Evolutionary conservation across 1,284 basidiomycete genomes (phyloP).

Genomic region (Fomitopsis pinicola): DNA sequence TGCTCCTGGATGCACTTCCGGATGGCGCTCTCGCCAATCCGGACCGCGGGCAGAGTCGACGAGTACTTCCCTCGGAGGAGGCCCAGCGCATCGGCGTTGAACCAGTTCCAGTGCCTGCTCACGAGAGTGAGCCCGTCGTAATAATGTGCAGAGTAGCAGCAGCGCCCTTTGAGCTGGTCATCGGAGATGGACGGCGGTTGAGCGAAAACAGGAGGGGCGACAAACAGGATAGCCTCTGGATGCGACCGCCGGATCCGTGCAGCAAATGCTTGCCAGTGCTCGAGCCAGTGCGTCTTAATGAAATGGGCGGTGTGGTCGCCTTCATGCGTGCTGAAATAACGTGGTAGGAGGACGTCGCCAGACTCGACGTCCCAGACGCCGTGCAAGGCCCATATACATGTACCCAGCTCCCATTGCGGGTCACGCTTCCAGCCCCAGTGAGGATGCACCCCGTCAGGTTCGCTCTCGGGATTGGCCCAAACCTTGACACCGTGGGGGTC

Average conservation of each 20-base stretch:
- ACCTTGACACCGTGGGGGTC: constrained; percentile 79
- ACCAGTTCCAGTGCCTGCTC: constrained; percentile 92
- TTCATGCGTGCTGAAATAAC: constrained; percentile 64
- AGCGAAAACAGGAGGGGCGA: constrained; percentile 92
- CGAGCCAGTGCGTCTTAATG: constrained; percentile 79
- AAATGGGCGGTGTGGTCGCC: constrained; percentile 52
- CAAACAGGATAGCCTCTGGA: constrained; percentile 84
- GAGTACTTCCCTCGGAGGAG: constrained; percentile 86
- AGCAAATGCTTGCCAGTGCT: constrained; percentile 70
- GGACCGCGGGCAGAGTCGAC: constrained; percentile 62
- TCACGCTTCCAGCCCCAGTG: constrained; percentile 84
- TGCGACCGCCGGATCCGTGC: constrained; percentile 68
- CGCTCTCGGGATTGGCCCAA: constrained; percentile 57
- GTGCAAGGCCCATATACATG: constrained; percentile 90
- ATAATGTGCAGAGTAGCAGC: constrained; percentile 84
- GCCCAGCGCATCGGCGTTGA: constrained; percentile 95
- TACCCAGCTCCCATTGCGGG: constrained; percentile 76
- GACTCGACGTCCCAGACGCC: constrained; percentile 86
- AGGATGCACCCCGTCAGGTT: constrained; percentile 45
- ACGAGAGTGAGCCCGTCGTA: constrained; percentile 90
- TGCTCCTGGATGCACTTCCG: constrained; percentile 83
- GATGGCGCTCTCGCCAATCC: constrained; percentile 79
- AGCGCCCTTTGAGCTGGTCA: constrained; percentile 63
- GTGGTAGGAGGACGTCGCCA: constrained; percentile 64
- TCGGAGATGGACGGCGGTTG: constrained; percentile 66